Conservation (phyloP, 2,329 filamentous ascomycete genomes). For the Cercospora berteroae region DNA sequence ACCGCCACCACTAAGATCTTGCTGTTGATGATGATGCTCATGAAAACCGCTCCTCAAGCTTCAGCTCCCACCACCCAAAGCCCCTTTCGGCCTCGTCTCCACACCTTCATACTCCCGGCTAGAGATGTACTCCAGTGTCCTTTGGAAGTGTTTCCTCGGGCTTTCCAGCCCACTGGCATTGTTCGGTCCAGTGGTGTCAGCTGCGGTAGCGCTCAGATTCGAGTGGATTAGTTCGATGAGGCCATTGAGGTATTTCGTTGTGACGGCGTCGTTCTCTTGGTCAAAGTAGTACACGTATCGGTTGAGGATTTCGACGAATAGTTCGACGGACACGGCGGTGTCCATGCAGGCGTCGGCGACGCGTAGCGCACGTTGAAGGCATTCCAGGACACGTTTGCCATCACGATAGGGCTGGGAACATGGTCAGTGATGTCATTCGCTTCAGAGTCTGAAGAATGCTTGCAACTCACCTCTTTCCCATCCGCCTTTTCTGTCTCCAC, state of each 20-base stretch:
- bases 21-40: background rate
- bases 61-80: conserved; percentile 6
- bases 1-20: background rate
- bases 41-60: conserved; percentile 5
- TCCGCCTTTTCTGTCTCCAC: conserved; percentile 59
- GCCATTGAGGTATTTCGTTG: conserved; percentile 95
- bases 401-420: conserved; percentile 82
- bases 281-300: conserved; percentile 99
- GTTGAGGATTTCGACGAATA: conserved; percentile 98
- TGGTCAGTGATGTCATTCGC: conserved; percentile 7
- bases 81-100: conserved; percentile 58
- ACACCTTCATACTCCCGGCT: conserved; percentile 92
- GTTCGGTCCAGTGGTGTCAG: conserved; percentile 53
- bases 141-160: conserved; percentile 88
- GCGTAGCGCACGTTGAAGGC: conserved; percentile 87
- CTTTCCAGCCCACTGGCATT: conserved; percentile 81
- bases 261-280: conserved; percentile 97
- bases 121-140: conserved; percentile 90
- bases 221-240: conserved; percentile 98
- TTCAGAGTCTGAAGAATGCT: background rate
- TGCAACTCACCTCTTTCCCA: conserved; percentile 32
- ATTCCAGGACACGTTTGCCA: conserved; percentile 94
- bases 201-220: conserved; percentile 67
- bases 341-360: conserved; percentile 99
- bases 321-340: conserved; percentile 90